Base-by-base conservation (phyloP, 176 grass and related monocot genomes). In the Cenchrus fungigraminus region DNA sequence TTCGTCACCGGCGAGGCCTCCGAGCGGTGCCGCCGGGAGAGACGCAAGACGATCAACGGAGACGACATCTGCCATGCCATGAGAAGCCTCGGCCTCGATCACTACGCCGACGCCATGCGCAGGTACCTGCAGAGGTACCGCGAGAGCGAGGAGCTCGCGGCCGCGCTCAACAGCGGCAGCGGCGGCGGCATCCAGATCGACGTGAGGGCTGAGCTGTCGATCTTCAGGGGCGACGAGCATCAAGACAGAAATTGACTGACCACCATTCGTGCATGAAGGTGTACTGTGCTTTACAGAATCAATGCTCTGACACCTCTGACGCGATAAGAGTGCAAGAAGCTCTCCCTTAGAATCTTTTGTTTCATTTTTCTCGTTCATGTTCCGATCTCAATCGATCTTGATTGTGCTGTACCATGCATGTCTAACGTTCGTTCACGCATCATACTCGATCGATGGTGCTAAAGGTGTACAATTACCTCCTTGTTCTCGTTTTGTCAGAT, bases 1-100 rank as follows among this genome's bases (percentile, higher is more conserved):
- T 97, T 97, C 65, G 88, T 97, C 76, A 92, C 89, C 1, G 92
- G 87, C 49, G 92, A 97, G 84, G 92, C 94, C 68, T 91, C 89
- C 0, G 94, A 94, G 43, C 76, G 86, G 53, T 97, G 94, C 83
- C 87, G 78, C 13, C 82, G 87, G 54, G 94, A 94, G 80, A 54
- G 87, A 28, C 83, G 92, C 58, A 97, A 97, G 90, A 94, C 87
- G 3, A 80, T 97, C 47, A 97, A 92, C 65, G 94, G 94, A 11
- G 94, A 97, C 19, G 92, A 97, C 76, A 83, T 97, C 44, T 94
- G 92, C 80, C 82, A 87, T 51, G 90, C 94, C 74, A 85, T 94
- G 85, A 87, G 67, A 68, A 77, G 20, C 58, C 88, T 97, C 58
- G 94, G 94, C 68, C 88, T 97, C 53, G 92, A 97, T 84, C 68